These are phyloP conservation scores for Boletus sensibilis DNA, from an alignment of 768 basidiomycete species.

Conservation along the genomic window DNA sequence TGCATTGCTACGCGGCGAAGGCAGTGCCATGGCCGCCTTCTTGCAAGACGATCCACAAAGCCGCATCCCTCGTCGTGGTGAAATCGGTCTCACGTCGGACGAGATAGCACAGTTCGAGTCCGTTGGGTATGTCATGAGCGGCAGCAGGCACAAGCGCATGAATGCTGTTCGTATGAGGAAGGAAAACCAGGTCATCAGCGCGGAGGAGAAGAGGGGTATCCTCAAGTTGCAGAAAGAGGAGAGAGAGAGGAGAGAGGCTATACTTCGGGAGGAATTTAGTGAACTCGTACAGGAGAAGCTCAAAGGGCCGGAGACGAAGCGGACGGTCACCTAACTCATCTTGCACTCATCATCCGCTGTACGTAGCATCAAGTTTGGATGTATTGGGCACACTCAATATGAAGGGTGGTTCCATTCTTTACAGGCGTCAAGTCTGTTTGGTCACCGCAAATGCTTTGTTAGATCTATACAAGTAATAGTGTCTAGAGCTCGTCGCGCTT, in stretches of 20 bases:
- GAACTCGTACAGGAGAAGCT: conserved; percentile 78
- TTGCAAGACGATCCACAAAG: conserved; percentile 76
- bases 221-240: conserved; percentile 94
- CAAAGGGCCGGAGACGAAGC: conserved; percentile 45
- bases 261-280: conserved; percentile 86
- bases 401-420: neutral
- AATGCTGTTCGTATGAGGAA: conserved; percentile 98
- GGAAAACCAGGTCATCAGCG: conserved; percentile 99
- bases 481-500: conserved; percentile 56
- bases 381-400: neutral
- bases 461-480: neutral
- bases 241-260: conserved; percentile 84
- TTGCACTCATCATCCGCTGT: neutral
- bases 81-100: conserved; percentile 88
- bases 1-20: conserved; percentile 90
- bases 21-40: conserved; percentile 97
- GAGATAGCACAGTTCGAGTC: conserved; percentile 86
- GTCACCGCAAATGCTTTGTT: neutral
- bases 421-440: too few species aligned
- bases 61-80: conserved; percentile 97
- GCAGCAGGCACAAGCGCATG: conserved; percentile 92
- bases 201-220: conserved; percentile 97
- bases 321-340: conserved; percentile 8
- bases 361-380: neutral
- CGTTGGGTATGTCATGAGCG: conserved; percentile 98